These are phyloP conservation scores for Aspergillus carlsbadensis DNA, from an alignment of 495 filamentous ascomycete genomes.

Conservation along the genomic window DNA sequence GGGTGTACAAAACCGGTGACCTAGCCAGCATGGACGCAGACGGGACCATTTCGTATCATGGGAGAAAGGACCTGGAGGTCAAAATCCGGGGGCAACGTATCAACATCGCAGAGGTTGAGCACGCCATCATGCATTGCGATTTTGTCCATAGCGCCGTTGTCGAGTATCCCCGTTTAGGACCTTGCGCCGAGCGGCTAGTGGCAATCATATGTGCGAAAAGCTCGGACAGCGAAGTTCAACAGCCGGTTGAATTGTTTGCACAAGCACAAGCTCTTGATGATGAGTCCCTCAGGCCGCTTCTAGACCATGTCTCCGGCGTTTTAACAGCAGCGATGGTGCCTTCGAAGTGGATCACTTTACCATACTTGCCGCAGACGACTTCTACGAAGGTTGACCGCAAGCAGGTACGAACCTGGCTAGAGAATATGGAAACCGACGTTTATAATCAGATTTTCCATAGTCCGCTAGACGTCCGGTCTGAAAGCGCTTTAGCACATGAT, in stretches of 20 bases:
- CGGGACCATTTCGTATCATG: conserved; percentile 3
- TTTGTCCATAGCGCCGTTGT: conserved; percentile 1
- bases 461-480: no score
- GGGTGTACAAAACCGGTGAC: conserved; percentile 11
- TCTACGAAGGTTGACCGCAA: conserved; percentile 11
- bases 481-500: no score
- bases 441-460: not conserved
- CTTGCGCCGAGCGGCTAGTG: not conserved
- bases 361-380: not conserved
- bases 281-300: not conserved
- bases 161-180: conserved; percentile 4
- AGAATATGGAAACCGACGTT: not conserved
- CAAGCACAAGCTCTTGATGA: not conserved
- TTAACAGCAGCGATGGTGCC: conserved; percentile 6
- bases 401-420: conserved; percentile 8
- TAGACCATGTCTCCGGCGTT: not conserved
- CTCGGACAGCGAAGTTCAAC: not conserved
- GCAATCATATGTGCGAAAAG: conserved; percentile 1
- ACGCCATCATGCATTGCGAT: conserved; percentile 5
- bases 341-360: not conserved
- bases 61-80: conserved; percentile 9
- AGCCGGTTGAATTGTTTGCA: not conserved
- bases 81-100: conserved; percentile 14
- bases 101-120: conserved; percentile 13
- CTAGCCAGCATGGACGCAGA: conserved; percentile 3